phyloP scores from a whole-genome alignment of 768 basidiomycete species.

The Inosperma sp. region DNA sequence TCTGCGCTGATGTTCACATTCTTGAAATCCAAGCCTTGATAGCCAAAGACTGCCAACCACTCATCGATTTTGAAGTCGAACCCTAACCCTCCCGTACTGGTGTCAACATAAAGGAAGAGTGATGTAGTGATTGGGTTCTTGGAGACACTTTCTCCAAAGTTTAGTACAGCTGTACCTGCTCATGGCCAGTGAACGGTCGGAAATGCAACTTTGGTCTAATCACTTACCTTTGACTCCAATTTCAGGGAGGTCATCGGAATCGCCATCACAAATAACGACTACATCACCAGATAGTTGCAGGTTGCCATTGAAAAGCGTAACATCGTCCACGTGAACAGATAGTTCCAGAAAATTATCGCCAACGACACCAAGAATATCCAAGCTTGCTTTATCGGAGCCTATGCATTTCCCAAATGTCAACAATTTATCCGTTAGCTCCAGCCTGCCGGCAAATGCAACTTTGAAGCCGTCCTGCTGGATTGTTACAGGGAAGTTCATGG shows the following conservation, averaged over 20 bases:
- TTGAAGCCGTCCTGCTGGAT: not conserved
- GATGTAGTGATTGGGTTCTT: not conserved
- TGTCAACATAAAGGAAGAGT: not conserved
- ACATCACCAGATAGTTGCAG: no score
- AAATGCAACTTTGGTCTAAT: not conserved
- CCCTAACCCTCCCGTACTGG: not conserved
- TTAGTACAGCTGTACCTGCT: not conserved
- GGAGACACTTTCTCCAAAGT: not conserved
- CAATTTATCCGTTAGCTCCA: not conserved
- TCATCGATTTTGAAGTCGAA: not conserved
- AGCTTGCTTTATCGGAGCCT: no score
- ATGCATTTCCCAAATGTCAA: no score
- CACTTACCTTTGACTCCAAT: conserved; percentile 1
- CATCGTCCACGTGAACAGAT: no score
- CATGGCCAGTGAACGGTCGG: no score
- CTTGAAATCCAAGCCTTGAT: not conserved
- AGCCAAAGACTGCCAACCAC: not conserved
- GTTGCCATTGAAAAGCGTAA: no score
- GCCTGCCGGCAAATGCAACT: not conserved
- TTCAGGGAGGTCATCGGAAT: no score
- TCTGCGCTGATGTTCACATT: not conserved
- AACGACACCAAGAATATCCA: conserved; percentile 1
- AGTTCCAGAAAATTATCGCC: not conserved
- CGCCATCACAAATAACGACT: no score
- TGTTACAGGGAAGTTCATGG: not conserved